phyloP scores from a whole-genome alignment of 2,329 filamentous ascomycete species.

The Ophiostoma piceae region DNA sequence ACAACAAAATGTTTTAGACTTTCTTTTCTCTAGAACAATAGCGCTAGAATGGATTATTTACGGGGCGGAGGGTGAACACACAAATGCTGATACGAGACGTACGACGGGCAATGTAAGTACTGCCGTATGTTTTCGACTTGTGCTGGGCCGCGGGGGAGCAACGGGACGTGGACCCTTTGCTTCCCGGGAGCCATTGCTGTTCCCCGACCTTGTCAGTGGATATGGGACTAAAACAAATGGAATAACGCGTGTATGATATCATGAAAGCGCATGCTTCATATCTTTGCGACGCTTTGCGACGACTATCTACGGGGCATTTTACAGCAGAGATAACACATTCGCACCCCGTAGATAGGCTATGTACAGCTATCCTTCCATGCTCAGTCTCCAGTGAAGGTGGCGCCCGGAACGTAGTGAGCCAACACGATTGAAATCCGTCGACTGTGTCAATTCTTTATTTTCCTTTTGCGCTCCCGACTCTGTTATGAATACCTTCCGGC shows the following conservation, averaged over 20 bases:
- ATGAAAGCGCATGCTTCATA: neutral
- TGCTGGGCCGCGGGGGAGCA: neutral
- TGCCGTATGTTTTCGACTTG: neutral
- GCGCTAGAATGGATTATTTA: neutral
- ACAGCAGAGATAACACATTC: neutral
- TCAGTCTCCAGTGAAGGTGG: neutral
- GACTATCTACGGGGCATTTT: neutral
- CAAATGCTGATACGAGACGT: neutral
- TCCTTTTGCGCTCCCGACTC: neutral
- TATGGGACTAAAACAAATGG: neutral
- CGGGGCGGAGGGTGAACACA: neutral
- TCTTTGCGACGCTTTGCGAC: neutral
- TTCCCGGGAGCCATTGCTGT: neutral
- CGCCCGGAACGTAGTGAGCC: neutral
- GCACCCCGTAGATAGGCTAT: neutral
- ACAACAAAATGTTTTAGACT: neutral
- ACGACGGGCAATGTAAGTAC: neutral
- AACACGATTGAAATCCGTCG: neutral
- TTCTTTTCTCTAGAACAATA: neutral
- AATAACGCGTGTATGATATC: neutral
- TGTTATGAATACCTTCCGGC: neutral
- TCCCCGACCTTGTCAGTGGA: neutral
- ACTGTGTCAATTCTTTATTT: too few relatives aligned
- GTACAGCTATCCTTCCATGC: neutral
- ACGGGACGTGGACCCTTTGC: neutral